Conservation (phyloP, 768 basidiomycete genomes). For the Leccinellum albellum region DNA sequence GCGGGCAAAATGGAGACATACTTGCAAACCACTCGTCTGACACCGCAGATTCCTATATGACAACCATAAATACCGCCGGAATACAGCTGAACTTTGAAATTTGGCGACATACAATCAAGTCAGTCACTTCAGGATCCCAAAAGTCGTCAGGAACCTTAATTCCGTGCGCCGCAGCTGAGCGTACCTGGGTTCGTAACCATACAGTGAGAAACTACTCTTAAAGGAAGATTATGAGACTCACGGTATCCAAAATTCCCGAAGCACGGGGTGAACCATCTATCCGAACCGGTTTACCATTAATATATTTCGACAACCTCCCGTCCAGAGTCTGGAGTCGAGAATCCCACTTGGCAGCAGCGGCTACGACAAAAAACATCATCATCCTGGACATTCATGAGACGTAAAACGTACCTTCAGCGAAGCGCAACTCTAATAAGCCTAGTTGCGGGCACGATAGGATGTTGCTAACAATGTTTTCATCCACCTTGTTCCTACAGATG, state of each 20-base stretch:
- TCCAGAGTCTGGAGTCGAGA: conserved; percentile 59
- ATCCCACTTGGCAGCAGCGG: conserved; percentile 64
- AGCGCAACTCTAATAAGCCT: conserved; percentile 56
- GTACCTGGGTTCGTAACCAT: conserved; percentile 40
- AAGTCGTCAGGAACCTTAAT: conserved; percentile 71
- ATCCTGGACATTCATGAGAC: neutral
- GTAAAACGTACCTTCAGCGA: conserved; percentile 52
- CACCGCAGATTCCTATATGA: conserved; percentile 61
- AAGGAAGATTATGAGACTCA: conserved; percentile 18
- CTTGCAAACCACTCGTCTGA: conserved; percentile 79
- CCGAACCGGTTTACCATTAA: conserved; percentile 64
- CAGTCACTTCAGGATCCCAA: conserved; percentile 55
- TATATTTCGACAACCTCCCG: conserved; percentile 60
- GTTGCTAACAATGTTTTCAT: conserved; percentile 72
- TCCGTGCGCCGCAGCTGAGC: conserved; percentile 68
- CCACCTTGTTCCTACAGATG: conserved; percentile 53
- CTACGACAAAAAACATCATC: conserved; percentile 31
- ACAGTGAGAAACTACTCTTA: neutral
- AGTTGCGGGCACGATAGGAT: conserved; percentile 64
- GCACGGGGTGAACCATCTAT: conserved; percentile 74
- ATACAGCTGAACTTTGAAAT: neutral
- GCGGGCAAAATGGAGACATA: conserved; percentile 14
- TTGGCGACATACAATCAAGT: conserved; percentile 47
- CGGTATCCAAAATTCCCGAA: conserved; percentile 73
- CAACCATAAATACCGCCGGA: neutral